Conservation (phyloP, 495 filamentous ascomycete species). For the Letharia columbiana region DNA sequence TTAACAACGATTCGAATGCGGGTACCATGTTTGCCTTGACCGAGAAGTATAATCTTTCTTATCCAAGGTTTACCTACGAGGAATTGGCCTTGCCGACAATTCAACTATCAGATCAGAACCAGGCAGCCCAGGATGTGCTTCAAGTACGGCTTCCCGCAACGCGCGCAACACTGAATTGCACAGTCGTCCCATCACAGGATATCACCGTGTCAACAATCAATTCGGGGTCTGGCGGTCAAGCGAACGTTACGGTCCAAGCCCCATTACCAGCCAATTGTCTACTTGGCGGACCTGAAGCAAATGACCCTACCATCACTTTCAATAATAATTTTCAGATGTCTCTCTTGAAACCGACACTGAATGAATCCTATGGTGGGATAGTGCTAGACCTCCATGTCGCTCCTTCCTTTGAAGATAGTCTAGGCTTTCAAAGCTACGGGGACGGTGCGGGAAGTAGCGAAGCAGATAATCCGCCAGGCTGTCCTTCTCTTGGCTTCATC, state of each 20-base stretch:
- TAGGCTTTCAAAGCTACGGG: not conserved
- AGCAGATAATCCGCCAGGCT: conserved; percentile 1
- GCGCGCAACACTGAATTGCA: not conserved
- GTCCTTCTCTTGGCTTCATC: not conserved
- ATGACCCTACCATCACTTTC: not conserved
- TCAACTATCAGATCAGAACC: not conserved
- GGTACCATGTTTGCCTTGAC: not conserved
- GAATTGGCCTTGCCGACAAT: not conserved
- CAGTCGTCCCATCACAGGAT: not conserved
- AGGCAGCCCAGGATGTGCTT: not conserved
- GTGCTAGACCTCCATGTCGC: not conserved
- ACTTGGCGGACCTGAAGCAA: not conserved
- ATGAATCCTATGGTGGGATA: not conserved
- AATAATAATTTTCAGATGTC: not conserved
- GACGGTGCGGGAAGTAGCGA: not conserved
- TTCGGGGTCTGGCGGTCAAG: not conserved
- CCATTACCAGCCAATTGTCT: conserved; percentile 1
- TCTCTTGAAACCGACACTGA: not conserved
- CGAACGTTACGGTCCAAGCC: not conserved
- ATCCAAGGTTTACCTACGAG: not conserved
- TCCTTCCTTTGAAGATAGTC: not conserved
- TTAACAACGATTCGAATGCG: not conserved
- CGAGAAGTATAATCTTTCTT: not conserved
- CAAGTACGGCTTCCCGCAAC: not conserved
- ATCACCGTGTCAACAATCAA: not conserved